Conservation (phyloP, 2,329 filamentous ascomycete species). For the Zymoseptoria passerinii region DNA sequence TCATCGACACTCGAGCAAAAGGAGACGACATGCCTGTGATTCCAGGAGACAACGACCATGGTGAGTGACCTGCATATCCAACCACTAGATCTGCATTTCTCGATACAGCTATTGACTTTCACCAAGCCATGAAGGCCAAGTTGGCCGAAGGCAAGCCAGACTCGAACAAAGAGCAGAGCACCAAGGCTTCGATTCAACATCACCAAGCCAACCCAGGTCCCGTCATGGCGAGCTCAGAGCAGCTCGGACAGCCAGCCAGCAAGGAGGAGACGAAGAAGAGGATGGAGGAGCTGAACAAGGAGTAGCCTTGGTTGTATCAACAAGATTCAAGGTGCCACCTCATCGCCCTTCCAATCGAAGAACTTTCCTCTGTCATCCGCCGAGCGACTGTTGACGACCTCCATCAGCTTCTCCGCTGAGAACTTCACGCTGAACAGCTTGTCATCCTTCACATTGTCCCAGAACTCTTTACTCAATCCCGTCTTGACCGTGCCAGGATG, state of each 20-base stretch:
- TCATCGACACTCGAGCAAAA: not conserved
- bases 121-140: constrained; percentile 13
- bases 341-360: constrained; percentile 62
- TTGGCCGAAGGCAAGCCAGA: constrained; percentile 7
- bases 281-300: constrained; percentile 44
- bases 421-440: constrained; percentile 61
- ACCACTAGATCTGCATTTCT: not conserved
- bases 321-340: constrained; percentile 46
- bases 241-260: constrained; percentile 37
- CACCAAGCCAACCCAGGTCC: constrained; percentile 40
- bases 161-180: constrained; percentile 5
- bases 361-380: constrained; percentile 52
- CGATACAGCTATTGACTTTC: not conserved
- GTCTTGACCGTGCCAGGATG: constrained; percentile 79
- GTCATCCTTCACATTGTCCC: constrained; percentile 52
- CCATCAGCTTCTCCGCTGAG: constrained; percentile 56
- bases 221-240: constrained; percentile 29
- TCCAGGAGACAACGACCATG: constrained; percentile 17
- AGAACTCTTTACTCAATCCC: constrained; percentile 63
- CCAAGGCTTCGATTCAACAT: constrained; percentile 29
- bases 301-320: constrained; percentile 9
- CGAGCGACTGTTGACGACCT: constrained; percentile 45
- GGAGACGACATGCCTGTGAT: constrained; percentile 15
- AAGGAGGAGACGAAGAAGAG: constrained; percentile 45
- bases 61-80: not conserved